Conservation (phyloP, 768 basidiomycete species). For the Lactifluus pinguis region DNA sequence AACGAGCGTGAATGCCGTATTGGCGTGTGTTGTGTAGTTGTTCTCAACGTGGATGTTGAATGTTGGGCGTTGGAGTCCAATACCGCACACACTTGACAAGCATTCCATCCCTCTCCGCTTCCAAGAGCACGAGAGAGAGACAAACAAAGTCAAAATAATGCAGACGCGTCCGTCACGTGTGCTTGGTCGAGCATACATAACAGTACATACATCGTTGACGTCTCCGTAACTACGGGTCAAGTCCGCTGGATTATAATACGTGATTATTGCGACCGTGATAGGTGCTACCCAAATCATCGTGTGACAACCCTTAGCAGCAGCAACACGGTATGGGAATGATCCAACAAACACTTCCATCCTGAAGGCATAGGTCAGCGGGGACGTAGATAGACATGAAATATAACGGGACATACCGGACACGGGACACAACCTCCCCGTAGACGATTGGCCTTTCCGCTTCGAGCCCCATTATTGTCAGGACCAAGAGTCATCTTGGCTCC, state of each 20-base stretch:
- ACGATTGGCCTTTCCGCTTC: slow-evolving; percentile 8
- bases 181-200: background rate
- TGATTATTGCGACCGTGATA: background rate
- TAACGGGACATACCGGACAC: slow-evolving; percentile 7
- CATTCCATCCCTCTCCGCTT: too few species aligned
- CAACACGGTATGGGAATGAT: slow-evolving; percentile 15
- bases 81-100: background rate
- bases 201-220: background rate
- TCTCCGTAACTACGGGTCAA: too few species aligned
- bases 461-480: background rate
- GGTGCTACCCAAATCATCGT: background rate
- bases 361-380: background rate
- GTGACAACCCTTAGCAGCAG: background rate
- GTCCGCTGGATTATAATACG: background rate
- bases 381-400: background rate
- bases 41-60: background rate
- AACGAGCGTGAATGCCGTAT: slow-evolving; percentile 10
- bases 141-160: background rate
- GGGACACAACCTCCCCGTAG: slow-evolving; percentile 15
- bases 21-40: slow-evolving; percentile 1
- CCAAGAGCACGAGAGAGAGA: too few species aligned
- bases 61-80: background rate
- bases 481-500: background rate
- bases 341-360: slow-evolving; percentile 17
- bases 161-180: slow-evolving; percentile 9